phyloP scores from a whole-genome alignment of 1,284 basidiomycete species.

The Apiotrichum mycotoxinovorans region DNA sequence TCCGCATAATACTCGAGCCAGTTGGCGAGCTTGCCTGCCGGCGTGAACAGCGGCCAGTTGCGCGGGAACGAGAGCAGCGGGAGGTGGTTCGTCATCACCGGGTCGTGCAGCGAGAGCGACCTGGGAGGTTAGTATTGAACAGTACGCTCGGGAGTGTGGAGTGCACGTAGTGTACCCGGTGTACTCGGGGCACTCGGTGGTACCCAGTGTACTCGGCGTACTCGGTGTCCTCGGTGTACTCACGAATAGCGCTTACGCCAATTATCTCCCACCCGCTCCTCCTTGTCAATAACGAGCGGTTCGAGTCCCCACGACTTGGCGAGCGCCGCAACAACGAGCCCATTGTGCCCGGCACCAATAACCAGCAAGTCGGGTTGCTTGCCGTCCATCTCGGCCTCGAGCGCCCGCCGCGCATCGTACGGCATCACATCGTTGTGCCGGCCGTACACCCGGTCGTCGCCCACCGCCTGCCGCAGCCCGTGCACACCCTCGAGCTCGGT shows the following conservation, averaged over 20 bases:
- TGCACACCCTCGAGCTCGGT: constrained; percentile 61
- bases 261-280: constrained; percentile 58
- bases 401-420: constrained; percentile 27
- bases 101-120: constrained; percentile 61
- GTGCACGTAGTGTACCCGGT: too few species aligned
- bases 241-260: constrained; percentile 59
- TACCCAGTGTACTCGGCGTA: too few species aligned
- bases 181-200: too few species aligned
- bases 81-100: constrained; percentile 53
- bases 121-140: too few species aligned
- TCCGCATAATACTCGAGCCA: constrained; percentile 67
- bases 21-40: constrained; percentile 58
- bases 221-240: too few species aligned
- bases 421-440: constrained; percentile 25
- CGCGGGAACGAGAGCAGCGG: constrained; percentile 32
- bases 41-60: constrained; percentile 37
- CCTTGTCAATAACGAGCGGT: constrained; percentile 58
- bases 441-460: constrained; percentile 45
- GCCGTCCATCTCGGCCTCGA: constrained; percentile 52
- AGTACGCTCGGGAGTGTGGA: too few species aligned
- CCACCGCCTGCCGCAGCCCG: constrained; percentile 54
- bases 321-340: constrained; percentile 60
- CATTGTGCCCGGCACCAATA: constrained; percentile 64
- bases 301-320: constrained; percentile 58
- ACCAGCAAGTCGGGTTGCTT: constrained; percentile 12